Percentiles rank a stretch among this genome's conserved stretches.
Evolutionary conservation across 495 filamentous ascomycete species (phyloP).

Genomic region (Aspergillus steynii): DNA sequence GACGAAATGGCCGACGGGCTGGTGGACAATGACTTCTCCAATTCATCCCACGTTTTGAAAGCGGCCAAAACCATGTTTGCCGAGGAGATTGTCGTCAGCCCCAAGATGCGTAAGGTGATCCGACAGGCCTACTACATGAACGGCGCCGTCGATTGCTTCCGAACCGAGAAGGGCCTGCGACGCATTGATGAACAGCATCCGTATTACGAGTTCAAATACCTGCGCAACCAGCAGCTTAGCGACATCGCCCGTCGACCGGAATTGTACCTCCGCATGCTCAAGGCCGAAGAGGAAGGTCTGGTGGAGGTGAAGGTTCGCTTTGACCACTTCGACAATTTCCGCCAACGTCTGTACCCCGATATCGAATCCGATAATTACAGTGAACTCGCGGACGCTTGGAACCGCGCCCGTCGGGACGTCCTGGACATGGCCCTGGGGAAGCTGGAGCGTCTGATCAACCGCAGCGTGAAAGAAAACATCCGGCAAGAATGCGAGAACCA

Average conservation of each 20-base stretch:
- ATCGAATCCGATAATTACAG: conserved; percentile 94
- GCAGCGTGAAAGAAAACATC: conserved; percentile 90
- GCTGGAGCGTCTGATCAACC: conserved; percentile 79
- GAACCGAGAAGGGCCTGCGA: conserved; percentile 91
- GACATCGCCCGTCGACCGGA: conserved; percentile 83
- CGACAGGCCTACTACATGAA: conserved; percentile 77
- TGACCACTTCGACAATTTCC: conserved; percentile 72
- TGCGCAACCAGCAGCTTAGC: conserved; percentile 78
- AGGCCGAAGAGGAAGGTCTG: conserved; percentile 89
- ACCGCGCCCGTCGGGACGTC: conserved; percentile 77
- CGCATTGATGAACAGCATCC: conserved; percentile 94
- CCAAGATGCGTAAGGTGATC: conserved; percentile 86
- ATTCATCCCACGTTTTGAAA: conserved; percentile 69
- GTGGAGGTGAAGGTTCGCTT: conserved; percentile 79
- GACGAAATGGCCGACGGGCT: conserved; percentile 82
- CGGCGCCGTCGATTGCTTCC: conserved; percentile 78
- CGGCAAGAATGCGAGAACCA: conserved; percentile 89
- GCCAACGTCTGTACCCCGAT: conserved; percentile 69
- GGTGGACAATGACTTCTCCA: conserved; percentile 72
- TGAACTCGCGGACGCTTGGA: conserved; percentile 94
- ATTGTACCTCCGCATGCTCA: conserved; percentile 91
- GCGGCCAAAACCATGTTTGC: conserved; percentile 85
- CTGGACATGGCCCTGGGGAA: conserved; percentile 78
- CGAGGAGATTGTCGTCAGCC: conserved; percentile 86
- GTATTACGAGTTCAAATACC: conserved; percentile 97